Conservation (phyloP, 176 grass and related monocot genomes). For the Triticum dicoccoides region DNA sequence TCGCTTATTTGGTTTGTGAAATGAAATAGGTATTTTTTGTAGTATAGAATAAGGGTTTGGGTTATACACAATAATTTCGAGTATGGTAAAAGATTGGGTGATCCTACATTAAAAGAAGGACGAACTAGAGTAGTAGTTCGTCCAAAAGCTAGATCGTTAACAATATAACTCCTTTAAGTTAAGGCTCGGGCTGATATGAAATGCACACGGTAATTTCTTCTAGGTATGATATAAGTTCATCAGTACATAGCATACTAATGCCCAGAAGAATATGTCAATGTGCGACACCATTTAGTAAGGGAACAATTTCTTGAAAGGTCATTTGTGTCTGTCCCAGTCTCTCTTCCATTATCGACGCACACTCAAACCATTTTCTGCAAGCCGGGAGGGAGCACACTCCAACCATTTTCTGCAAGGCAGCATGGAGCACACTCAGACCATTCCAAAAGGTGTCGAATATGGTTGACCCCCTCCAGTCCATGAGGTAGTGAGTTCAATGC, state of each 20-base stretch:
- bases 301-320: too few relatives aligned
- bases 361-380: too few relatives aligned
- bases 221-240: too few relatives aligned
- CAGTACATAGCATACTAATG: constrained; percentile 9
- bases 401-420: too few relatives aligned
- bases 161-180: neutral
- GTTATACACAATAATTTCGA: neutral
- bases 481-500: constrained; percentile 52
- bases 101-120: neutral
- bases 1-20: neutral
- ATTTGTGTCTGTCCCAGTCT: too few relatives aligned
- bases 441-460: constrained; percentile 40
- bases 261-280: too few relatives aligned
- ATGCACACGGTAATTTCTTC: too few relatives aligned
- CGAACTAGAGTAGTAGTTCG: neutral
- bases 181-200: too few relatives aligned
- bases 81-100: neutral
- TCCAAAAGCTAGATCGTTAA: constrained; percentile 28
- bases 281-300: too few relatives aligned
- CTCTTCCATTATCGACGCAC: too few relatives aligned
- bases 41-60: neutral
- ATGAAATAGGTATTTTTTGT: neutral
- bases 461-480: constrained; percentile 54
- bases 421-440: neutral
- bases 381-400: too few relatives aligned